These are phyloP conservation scores for Pyrenopolyporus hunteri DNA, from an alignment of 495 filamentous ascomycete species.

Conservation along the genomic window DNA sequence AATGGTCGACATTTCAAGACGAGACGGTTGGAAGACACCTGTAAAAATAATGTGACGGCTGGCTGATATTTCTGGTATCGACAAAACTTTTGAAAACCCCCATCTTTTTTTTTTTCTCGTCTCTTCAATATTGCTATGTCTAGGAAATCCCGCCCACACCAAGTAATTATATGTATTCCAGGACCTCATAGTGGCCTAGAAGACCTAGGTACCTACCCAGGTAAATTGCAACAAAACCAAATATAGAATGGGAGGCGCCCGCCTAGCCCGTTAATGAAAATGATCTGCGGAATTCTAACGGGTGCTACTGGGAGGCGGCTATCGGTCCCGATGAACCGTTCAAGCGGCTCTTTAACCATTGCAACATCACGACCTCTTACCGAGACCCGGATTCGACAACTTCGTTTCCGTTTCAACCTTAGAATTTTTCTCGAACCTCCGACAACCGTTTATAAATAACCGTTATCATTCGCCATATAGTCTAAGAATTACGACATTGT, in stretches of 20 bases:
- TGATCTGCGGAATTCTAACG: constrained; percentile 3
- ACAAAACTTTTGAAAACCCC: too few relatives aligned
- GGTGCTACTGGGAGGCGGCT: constrained; percentile 12
- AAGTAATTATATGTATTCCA: too few relatives aligned
- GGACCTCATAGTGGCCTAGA: too few relatives aligned
- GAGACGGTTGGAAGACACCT: too few relatives aligned
- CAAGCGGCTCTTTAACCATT: constrained; percentile 37
- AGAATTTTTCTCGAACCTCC: background rate
- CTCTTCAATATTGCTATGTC: too few relatives aligned
- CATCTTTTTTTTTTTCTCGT: too few relatives aligned
- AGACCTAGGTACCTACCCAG: background rate
- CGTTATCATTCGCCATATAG: constrained; percentile 25
- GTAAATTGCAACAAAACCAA: background rate
- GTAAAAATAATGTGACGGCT: too few relatives aligned
- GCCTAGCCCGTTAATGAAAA: constrained; percentile 10
- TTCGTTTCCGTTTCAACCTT: constrained; percentile 3
- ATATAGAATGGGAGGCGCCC: background rate
- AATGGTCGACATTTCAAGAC: too few relatives aligned
- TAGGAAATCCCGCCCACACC: too few relatives aligned
- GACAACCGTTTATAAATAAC: constrained; percentile 31
- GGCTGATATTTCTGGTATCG: too few relatives aligned
- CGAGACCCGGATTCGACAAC: constrained; percentile 31
- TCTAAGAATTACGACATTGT: constrained; percentile 26
- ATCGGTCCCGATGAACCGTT: constrained; percentile 36
- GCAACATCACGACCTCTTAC: constrained; percentile 31